Percentiles rank a stretch among this genome's conserved stretches.
These are phyloP conservation scores for Kipferlia bialata DNA, from an alignment of 78 protist genomes.

Conservation along the genomic window DNA sequence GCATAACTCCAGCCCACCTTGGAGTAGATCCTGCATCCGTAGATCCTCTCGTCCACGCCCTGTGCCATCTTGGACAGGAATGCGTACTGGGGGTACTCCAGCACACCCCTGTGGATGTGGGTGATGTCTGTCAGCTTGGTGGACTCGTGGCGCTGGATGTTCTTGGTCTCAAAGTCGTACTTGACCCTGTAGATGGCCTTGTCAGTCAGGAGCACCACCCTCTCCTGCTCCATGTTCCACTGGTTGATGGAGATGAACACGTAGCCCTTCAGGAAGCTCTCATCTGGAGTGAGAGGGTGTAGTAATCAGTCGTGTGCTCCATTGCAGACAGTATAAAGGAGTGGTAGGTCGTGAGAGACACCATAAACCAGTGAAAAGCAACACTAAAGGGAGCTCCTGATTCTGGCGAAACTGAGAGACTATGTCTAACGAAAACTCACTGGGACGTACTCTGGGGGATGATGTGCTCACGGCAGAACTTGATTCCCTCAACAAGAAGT, in stretches of 20 bases:
- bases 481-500: too few relatives aligned
- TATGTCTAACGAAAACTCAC: too few relatives aligned
- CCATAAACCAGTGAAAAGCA: too few relatives aligned
- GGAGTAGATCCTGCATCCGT: neutral
- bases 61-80: neutral
- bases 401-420: too few relatives aligned
- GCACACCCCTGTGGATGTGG: neutral
- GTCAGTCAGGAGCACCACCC: neutral
- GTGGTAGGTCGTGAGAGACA: too few relatives aligned
- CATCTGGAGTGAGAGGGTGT: too few relatives aligned
- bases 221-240: neutral
- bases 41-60: neutral
- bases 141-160: neutral
- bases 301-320: too few relatives aligned
- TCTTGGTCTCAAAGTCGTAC: neutral
- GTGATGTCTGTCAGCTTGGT: neutral
- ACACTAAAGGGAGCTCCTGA: too few relatives aligned
- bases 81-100: neutral
- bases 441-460: too few relatives aligned
- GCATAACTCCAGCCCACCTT: too few relatives aligned
- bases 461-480: too few relatives aligned
- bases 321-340: too few relatives aligned
- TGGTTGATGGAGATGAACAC: neutral
- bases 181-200: neutral
- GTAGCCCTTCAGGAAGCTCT: neutral